phyloP scores from a whole-genome alignment of 257 asterid genomes.

The Nicotiana attenuata region DNA sequence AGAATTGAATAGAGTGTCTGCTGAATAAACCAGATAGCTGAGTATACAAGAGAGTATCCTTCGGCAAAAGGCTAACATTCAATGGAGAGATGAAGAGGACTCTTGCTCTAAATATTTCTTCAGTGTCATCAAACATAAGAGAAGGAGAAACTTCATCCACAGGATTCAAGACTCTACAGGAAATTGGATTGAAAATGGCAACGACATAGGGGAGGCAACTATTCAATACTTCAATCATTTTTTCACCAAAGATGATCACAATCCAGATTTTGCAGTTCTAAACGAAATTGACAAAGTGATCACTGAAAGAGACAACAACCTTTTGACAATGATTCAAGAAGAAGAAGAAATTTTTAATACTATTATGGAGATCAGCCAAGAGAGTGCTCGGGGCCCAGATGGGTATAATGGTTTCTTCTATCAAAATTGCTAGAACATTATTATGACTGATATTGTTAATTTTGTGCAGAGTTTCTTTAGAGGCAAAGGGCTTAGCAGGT shows the following conservation, averaged over 20 bases:
- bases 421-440: background rate
- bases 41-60: background rate
- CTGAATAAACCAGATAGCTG: too few species aligned
- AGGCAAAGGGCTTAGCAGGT: background rate
- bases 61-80: background rate
- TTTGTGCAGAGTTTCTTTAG: background rate
- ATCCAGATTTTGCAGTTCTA: background rate
- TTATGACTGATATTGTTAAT: background rate
- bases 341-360: background rate
- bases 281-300: background rate
- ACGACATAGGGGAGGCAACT: background rate
- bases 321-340: background rate
- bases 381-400: background rate
- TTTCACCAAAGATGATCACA: background rate
- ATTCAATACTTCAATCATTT: background rate
- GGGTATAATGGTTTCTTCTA: background rate
- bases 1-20: background rate
- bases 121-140: background rate
- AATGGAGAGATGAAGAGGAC: background rate
- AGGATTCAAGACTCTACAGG: background rate
- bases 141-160: background rate
- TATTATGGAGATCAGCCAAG: background rate
- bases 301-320: background rate
- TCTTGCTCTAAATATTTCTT: background rate
- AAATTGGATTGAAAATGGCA: background rate